phyloP scores from a whole-genome alignment of 2,329 filamentous ascomycete species.

The Trichoderma pleuroti region DNA sequence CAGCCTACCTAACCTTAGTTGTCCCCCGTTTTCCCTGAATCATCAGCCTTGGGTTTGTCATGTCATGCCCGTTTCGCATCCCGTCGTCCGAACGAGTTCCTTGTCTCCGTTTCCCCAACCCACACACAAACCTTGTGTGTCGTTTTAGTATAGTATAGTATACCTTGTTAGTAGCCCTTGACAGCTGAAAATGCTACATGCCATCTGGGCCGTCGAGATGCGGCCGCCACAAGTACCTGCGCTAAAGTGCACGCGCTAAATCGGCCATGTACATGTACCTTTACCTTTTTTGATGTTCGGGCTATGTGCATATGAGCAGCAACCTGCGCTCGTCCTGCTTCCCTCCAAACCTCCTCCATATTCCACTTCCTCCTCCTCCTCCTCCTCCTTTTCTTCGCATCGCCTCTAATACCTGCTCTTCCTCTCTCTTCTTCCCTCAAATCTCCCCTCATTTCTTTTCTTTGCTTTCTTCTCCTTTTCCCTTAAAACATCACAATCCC shows the following conservation, averaged over 20 bases:
- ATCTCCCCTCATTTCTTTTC: neutral
- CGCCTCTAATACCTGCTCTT: neutral
- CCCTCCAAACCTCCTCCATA: neutral
- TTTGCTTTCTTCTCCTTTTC: neutral
- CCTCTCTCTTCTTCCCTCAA: neutral
- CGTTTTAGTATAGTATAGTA: neutral
- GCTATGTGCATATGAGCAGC: conserved; percentile 10
- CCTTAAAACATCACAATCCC: neutral
- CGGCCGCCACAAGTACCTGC: neutral
- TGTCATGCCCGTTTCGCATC: neutral
- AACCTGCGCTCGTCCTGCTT: neutral
- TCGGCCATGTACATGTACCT: neutral
- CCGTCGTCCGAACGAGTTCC: conserved; percentile 6
- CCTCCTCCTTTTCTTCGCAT: neutral
- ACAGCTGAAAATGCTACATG: neutral
- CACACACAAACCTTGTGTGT: neutral
- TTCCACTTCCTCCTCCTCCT: neutral
- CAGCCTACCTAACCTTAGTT: neutral
- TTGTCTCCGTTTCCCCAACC: neutral
- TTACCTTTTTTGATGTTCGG: neutral
- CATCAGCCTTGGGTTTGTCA: neutral
- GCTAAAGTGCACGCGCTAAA: neutral
- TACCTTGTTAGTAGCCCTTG: too few relatives aligned
- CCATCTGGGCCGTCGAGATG: neutral
- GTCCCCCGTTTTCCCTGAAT: neutral